Conservation (phyloP, 495 filamentous ascomycete genomes). For the Lindgomyces ingoldianus region DNA sequence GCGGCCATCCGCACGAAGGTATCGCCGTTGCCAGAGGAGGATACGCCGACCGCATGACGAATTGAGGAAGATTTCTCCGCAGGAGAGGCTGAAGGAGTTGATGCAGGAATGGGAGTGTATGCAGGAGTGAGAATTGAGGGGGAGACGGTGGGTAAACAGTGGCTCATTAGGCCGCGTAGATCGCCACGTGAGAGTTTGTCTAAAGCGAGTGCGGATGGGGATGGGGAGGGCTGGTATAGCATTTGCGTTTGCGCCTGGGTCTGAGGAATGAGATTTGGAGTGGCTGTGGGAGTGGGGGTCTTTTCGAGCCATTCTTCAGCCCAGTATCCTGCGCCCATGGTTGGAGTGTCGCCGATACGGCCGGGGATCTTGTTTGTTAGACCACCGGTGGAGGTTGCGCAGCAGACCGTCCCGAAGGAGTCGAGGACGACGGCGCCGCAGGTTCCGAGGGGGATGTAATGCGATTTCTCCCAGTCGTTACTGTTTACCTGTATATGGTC, state of each 20-base stretch:
- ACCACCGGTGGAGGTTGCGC: slow-evolving; percentile 84
- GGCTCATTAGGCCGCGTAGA: slow-evolving; percentile 9
- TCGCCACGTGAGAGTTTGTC: slow-evolving; percentile 34
- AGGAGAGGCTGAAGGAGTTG: slow-evolving; percentile 8
- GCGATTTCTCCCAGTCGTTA: slow-evolving; percentile 49
- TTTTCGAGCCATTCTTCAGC: slow-evolving; percentile 70
- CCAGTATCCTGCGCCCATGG: slow-evolving; percentile 86
- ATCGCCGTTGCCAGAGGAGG: slow-evolving; percentile 88
- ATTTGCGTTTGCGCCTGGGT: slow-evolving; percentile 10
- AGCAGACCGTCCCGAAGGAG: slow-evolving; percentile 67
- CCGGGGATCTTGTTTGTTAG: slow-evolving; percentile 87
- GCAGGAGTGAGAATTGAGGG: not conserved
- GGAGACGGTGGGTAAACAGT: slow-evolving; percentile 25
- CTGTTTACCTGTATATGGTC: too few relatives aligned
- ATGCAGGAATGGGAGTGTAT: not conserved
- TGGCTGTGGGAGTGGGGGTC: too few relatives aligned
- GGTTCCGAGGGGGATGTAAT: slow-evolving; percentile 80
- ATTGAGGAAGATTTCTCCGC: slow-evolving; percentile 13
- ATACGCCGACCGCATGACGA: slow-evolving; percentile 61
- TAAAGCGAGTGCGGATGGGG: not conserved
- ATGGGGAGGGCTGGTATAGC: slow-evolving; percentile 20
- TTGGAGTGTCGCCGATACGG: slow-evolving; percentile 84
- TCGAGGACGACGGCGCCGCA: slow-evolving; percentile 82
- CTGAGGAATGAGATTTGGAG: too few relatives aligned
- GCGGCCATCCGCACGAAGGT: slow-evolving; percentile 79